Percentiles rank a stretch among this genome's conserved stretches.
Conservation (phyloP, 2,329 filamentous ascomycete genomes). For the Gliomastix tumulicola region DNA sequence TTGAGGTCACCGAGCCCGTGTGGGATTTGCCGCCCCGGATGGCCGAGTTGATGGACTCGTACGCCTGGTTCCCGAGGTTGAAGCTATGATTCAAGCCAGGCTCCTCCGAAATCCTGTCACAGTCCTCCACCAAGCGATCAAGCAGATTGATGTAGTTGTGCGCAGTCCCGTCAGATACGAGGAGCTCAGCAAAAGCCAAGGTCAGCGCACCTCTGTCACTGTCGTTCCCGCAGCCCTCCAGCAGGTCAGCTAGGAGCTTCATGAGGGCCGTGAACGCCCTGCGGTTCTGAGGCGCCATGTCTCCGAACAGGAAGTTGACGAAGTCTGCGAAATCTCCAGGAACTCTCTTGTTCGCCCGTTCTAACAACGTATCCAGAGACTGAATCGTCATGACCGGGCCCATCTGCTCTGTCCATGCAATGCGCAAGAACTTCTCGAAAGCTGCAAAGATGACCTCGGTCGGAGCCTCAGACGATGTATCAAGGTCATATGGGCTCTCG, state of each 20-base stretch:
- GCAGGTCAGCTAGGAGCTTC: constrained; percentile 76
- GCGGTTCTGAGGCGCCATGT: constrained; percentile 63
- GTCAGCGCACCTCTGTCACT: constrained; percentile 84
- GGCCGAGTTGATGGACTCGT: constrained; percentile 53
- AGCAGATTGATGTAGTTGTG: constrained; percentile 82
- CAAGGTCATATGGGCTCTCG: constrained; percentile 73
- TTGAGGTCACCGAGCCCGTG: constrained; percentile 73
- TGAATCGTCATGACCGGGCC: constrained; percentile 72
- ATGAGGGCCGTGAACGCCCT: constrained; percentile 79
- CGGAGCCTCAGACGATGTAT: constrained; percentile 61
- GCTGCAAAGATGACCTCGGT: constrained; percentile 84
- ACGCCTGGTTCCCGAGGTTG: constrained; percentile 30
- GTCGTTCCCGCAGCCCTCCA: constrained; percentile 87
- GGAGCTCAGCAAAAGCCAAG: constrained; percentile 78
- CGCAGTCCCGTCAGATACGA: constrained; percentile 70
- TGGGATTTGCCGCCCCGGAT: constrained; percentile 51
- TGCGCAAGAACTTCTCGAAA: constrained; percentile 86
- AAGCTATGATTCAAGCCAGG: constrained; percentile 31
- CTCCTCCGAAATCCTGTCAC: constrained; percentile 80
- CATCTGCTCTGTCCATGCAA: constrained; percentile 85
- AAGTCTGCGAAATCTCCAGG: constrained; percentile 68
- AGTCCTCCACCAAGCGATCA: constrained; percentile 84
- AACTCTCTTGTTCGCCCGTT: constrained; percentile 55
- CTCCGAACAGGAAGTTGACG: constrained; percentile 55
- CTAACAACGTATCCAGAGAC: constrained; percentile 68